phyloP scores from a whole-genome alignment of 2,329 filamentous ascomycete genomes.

The Nemania abortiva region DNA sequence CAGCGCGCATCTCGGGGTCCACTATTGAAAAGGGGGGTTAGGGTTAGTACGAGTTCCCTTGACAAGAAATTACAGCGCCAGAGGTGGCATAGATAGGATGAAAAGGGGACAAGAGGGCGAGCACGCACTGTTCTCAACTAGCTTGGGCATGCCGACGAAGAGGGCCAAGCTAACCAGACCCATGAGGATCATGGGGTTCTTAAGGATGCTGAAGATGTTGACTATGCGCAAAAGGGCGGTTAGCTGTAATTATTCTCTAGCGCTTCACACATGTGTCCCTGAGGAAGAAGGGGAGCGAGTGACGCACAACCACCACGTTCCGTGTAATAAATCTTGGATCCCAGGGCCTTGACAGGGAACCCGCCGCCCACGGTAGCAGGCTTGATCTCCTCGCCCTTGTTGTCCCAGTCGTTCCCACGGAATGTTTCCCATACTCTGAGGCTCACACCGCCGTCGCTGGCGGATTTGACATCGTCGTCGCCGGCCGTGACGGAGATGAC shows the following conservation, averaged over 20 bases:
- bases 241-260: constrained; percentile 25
- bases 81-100: not conserved
- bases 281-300: not conserved
- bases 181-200: constrained; percentile 97
- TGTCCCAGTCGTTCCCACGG: constrained; percentile 89
- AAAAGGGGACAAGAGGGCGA: constrained; percentile 2
- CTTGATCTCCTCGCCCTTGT: constrained; percentile 75
- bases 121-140: constrained; percentile 92
- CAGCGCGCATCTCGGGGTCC: constrained; percentile 94
- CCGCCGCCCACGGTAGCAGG: constrained; percentile 43
- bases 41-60: constrained; percentile 9
- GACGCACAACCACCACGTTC: constrained; percentile 80
- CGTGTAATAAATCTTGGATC: constrained; percentile 79
- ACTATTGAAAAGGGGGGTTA: constrained; percentile 64
- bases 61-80: no score
- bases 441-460: constrained; percentile 37
- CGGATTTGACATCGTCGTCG: constrained; percentile 39
- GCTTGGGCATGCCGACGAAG: constrained; percentile 92
- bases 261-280: not conserved
- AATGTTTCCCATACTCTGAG: constrained; percentile 85
- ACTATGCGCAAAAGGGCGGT: constrained; percentile 61
- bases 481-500: constrained; percentile 60
- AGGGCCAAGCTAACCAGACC: constrained; percentile 84
- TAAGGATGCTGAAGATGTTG: constrained; percentile 83
- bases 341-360: constrained; percentile 73